phyloP scores from a whole-genome alignment of 2,329 filamentous ascomycete species.

The Sclerotinia spermophila region DNA sequence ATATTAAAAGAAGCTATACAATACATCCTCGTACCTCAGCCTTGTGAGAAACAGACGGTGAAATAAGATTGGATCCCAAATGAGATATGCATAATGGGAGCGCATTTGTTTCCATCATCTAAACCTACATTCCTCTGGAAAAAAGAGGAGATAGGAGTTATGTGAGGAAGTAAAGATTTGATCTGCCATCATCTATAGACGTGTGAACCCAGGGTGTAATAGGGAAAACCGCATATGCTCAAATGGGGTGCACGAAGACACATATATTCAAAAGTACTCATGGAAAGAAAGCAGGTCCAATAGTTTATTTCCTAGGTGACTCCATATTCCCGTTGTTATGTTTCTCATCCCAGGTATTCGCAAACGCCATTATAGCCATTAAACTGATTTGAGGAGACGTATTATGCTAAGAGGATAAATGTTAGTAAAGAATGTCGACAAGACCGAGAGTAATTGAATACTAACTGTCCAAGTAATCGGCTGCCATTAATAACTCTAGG shows the following conservation, averaged over 20 bases:
- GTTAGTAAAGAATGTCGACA: conserved; percentile 4
- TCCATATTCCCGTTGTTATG: neutral
- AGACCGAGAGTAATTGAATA: neutral
- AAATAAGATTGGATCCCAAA: neutral
- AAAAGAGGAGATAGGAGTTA: conserved; percentile 27
- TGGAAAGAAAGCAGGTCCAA: conserved; percentile 12
- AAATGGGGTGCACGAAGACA: conserved; percentile 30
- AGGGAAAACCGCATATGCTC: conserved; percentile 39
- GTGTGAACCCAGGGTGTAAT: conserved; percentile 33
- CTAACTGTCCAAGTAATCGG: conserved; percentile 67
- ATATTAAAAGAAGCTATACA: neutral
- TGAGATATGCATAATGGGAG: neutral
- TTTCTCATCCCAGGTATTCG: neutral
- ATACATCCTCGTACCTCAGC: neutral
- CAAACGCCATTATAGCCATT: neutral
- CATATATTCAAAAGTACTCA: neutral
- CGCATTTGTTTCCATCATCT: conserved; percentile 25
- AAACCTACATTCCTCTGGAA: conserved; percentile 27
- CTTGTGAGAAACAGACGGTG: neutral
- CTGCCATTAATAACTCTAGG: conserved; percentile 72
- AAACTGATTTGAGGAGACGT: neutral
- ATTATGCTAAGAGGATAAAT: conserved; percentile 1
- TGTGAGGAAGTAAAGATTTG: conserved; percentile 29
- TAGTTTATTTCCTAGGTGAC: conserved; percentile 15
- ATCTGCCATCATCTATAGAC: conserved; percentile 39